Evolutionary conservation across 2,329 filamentous ascomycete species (phyloP), one percentile per base, ranked within the genome.

Genomic region (Anthostomella pinea): DNA sequence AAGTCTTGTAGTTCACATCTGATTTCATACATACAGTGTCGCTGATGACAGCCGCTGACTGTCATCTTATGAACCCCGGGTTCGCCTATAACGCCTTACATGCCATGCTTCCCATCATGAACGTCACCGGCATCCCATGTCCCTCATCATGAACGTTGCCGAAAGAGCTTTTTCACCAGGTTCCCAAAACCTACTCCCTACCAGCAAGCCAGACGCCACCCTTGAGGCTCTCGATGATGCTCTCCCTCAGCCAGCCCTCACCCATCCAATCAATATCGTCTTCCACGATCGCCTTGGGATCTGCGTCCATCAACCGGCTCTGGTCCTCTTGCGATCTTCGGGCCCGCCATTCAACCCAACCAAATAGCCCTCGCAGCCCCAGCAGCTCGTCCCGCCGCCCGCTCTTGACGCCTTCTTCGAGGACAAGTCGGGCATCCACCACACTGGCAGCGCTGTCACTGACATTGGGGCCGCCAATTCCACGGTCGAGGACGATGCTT

Each of bases 351-450:
- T 72, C 68, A 2, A 64, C 68, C 77, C 77, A 81, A 53, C 75
- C 75, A 45, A 81, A 79, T 14, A 80, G 52, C 30, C 77, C 46
- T 30, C 64, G 66, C 5, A 76, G 53, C 0, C 73, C 75, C 10
- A 77, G 58, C 15, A 79, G 59, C 16, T 58, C 56, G 21, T 59
- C 54, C 13, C 52, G 43, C 8, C 34, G 48, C 2, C 52, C 56
- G 19, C 42, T 45, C 4, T 41, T 41, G 30, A 69, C 38, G 21
- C 70, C 69, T 15, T 67, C 65, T 48, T 75, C 77, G 30, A 95
- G 69, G 39, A 83, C 76, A 17, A 95, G 65, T 24, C 83, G 71
- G 20, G 81, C 78, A 56, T 95, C 90, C 1, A 94, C 79, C 0
- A 68, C 68, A 11, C 54, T 65, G 1, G 60, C 54, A 1, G 53